A percentile compares a stretch with the other conserved stretches of the same genome.
phyloP scores from a whole-genome alignment of 352 stramenopile species.

The Chrysophaeum taylorii region DNA sequence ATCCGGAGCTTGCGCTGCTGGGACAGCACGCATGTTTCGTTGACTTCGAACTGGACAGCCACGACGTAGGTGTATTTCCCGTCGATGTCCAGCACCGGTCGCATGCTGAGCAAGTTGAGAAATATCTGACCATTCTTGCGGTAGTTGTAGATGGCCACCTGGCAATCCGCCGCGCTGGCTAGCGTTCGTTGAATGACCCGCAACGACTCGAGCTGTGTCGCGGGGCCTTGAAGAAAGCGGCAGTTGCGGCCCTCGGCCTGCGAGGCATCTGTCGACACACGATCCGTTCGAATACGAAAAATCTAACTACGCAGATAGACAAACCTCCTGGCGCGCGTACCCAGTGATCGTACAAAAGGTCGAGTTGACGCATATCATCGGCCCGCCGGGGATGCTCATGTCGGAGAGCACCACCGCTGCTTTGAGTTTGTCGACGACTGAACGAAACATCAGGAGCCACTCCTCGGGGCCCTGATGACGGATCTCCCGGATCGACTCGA shows the following conservation, averaged over 20 bases:
- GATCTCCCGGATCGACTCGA: too few species aligned
- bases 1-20: not conserved
- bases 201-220: not conserved
- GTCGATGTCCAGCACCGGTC: not conserved
- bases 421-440: not conserved
- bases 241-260: not conserved
- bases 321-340: not conserved
- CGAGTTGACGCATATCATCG: not conserved
- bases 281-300: not conserved
- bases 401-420: not conserved
- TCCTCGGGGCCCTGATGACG: not conserved
- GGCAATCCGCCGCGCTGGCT: not conserved
- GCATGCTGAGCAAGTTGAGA: not conserved
- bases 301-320: too few species aligned
- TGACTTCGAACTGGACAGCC: not conserved
- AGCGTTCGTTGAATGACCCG: not conserved
- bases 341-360: not conserved
- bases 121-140: conserved; percentile 5
- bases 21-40: not conserved
- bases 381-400: not conserved
- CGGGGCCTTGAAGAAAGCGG: not conserved
- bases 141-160: not conserved
- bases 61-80: not conserved
- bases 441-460: not conserved
- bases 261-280: not conserved